These are phyloP conservation scores for Fusarium odoratissimum DNA, from an alignment of 2,329 filamentous ascomycete genomes.

Conservation along the genomic window DNA sequence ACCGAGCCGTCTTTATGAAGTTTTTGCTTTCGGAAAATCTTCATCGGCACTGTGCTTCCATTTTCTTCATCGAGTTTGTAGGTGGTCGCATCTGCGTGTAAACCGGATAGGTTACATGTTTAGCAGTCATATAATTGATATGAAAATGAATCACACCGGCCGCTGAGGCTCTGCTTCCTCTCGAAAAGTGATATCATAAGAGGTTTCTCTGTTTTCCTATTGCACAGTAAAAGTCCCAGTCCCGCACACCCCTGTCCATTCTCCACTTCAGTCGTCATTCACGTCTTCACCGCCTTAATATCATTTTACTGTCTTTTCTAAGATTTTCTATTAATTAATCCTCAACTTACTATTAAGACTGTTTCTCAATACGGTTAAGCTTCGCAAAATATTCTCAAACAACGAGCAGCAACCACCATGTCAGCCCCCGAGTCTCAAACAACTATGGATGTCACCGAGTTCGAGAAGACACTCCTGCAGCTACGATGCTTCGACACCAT, in stretches of 20 bases:
- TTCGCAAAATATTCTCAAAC: neutral
- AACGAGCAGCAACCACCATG: neutral
- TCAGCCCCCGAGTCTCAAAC: conserved; percentile 1
- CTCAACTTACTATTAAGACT: neutral
- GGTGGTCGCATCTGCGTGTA: too few relatives aligned
- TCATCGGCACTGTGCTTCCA: too few relatives aligned
- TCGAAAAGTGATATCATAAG: too few relatives aligned
- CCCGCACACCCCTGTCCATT: neutral
- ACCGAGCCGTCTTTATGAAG: neutral
- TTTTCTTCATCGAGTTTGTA: too few relatives aligned
- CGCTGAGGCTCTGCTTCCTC: too few relatives aligned
- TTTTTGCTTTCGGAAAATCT: neutral
- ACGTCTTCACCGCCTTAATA: conserved; percentile 11
- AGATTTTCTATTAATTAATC: neutral
- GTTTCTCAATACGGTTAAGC: neutral
- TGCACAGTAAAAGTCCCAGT: neutral
- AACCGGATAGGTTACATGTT: too few relatives aligned
- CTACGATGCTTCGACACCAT: conserved; percentile 21
- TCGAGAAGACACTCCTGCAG: conserved; percentile 16
- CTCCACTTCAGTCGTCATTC: conserved; percentile 9
- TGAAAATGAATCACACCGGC: too few relatives aligned
- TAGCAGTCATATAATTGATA: too few relatives aligned
- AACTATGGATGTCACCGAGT: neutral
- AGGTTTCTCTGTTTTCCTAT: too few relatives aligned
- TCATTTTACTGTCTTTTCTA: neutral